Conservation (phyloP, 805 yeast genomes). For the Barnettozyma siamensis region DNA sequence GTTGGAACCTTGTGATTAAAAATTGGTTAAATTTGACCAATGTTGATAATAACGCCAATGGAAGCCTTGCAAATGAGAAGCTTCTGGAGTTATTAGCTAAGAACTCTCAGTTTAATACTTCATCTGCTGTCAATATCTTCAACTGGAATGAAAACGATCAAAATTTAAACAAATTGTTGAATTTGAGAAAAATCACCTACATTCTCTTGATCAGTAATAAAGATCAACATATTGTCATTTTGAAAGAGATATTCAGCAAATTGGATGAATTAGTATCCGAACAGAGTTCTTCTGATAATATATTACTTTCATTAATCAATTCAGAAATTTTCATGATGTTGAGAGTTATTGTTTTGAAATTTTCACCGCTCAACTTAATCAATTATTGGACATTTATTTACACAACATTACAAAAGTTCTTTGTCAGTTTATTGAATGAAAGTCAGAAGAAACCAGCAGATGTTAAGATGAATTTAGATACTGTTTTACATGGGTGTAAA, state of each 20-base stretch:
- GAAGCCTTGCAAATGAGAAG: slow-evolving; percentile 35
- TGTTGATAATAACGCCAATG: background rate
- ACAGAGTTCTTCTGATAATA: slow-evolving; percentile 22
- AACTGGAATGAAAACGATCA: slow-evolving; percentile 71
- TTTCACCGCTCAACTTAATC: slow-evolving; percentile 56
- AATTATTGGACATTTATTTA: slow-evolving; percentile 67
- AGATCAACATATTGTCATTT: slow-evolving; percentile 46
- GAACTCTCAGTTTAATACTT: slow-evolving; percentile 37
- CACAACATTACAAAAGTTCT: slow-evolving; percentile 48
- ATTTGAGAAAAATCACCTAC: slow-evolving; percentile 59
- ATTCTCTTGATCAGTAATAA: slow-evolving; percentile 55
- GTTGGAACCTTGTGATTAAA: slow-evolving; percentile 52
- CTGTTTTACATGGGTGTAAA: slow-evolving; percentile 61
- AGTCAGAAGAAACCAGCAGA: slow-evolving; percentile 19
- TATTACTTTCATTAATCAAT: slow-evolving; percentile 22
- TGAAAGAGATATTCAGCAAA: slow-evolving; percentile 42
- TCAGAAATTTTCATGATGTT: slow-evolving; percentile 50
- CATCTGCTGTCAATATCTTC: slow-evolving; percentile 51
- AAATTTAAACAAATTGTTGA: slow-evolving; percentile 39
- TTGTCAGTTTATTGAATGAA: slow-evolving; percentile 32
- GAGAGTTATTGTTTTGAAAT: slow-evolving; percentile 59
- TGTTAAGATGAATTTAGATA: slow-evolving; percentile 32
- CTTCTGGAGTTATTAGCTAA: slow-evolving; percentile 43
- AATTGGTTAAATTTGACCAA: slow-evolving; percentile 61
- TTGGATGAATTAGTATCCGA: slow-evolving; percentile 34